Base-by-base conservation (phyloP, 139 green algal species). In the Desmodesmus armatus region DNA sequence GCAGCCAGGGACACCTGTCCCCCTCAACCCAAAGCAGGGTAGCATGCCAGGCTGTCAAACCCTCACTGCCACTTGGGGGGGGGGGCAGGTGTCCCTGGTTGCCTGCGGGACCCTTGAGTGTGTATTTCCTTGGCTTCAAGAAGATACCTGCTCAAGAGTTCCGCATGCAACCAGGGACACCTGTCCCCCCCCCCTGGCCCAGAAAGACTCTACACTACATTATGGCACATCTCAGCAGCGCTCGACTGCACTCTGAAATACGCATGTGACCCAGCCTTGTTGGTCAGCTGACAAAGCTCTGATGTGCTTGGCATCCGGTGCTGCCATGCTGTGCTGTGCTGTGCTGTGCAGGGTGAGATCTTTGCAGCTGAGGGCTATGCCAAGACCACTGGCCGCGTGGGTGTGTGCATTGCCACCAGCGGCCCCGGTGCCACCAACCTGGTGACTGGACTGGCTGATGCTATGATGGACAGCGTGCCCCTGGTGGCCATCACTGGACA, bases 321-420 rank as follows among this genome's bases (percentile, higher is more conserved):
- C 41, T 41, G 23, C 21, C 41, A 41, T 62, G 6, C 41, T 11
- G 27, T 29, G n/a, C 49, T 47, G 29, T 80, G 13, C 31, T 35
- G 9, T 53, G n/a, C n/a, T 23, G 2, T 83, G 31, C 91, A 98
- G 94, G 98, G 98, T 43, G 98, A 99, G 91, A 97, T 99, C 67
- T 99, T 99, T 88, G 98, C 98, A 25, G 98, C 98, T n/a, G 98
- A 99, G 93, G 98, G 97, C 9, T 99, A 97, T 83, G 98, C 95
- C 80, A 99, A 99, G 91, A 90, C 89, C 19, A 98, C 97, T 0
- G 98, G 98, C 23, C 81, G 91, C 6, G 97, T 99, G 13, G 97
- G 96, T 83, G 97, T 99, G 85, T 99, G 98, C 94, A 99, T 99
- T 78, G 98, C 98, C 55, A 99, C 98, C 35, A 98, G 92, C 2